Evolutionary conservation across 257 asterid genomes (phyloP), one percentile per base, ranked within the genome.

Genomic region (Gentiana macrophylla): DNA sequence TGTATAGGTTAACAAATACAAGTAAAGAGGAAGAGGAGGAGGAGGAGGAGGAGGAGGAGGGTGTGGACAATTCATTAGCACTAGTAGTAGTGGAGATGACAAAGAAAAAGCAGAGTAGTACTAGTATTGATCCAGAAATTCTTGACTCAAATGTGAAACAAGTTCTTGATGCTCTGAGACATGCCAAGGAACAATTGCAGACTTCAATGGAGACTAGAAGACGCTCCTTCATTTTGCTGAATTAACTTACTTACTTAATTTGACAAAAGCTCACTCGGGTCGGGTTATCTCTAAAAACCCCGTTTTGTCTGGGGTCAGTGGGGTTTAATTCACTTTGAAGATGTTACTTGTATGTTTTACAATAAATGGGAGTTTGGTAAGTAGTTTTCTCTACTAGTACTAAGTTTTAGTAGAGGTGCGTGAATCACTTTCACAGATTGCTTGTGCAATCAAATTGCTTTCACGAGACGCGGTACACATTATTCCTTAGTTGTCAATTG

Each of bases 61-160:
- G 54, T 5, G 80, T 58, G 49, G 84, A 86, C 61, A 59, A 77
- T 56, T 78, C 94, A 6, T 70, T 69, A 70, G 78, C 77, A 56
- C 58, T 90, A 35, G 81, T 84, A 32, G 12, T 46, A 7, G 9
- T 82, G 6, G 79, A 69, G 50, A 67, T 75, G 59, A 37, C 57
- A 55, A 52, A 56, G 24, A 55, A 41, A 47, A 37, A 44, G 4
- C 10, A 41, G 9, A 41, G 9, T 2, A 41, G 9, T 2, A 7
- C 1, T 1, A 41, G 11, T 5, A 43, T 79, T 54, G 86, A 84
- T 74, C 85, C 89, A 24, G 79, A 58, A 50, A 79, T 77, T 49
- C 89, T 86, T 60, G 94, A 84, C 70, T 69, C 79, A 7, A 71
- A 90, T 6, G 96, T 84, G 55, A 78, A 66, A 64, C 79, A 81